These are phyloP conservation scores for Kickxella alabastrina DNA, from an alignment of 192 early-diverging fungal genomes.

Conservation along the genomic window DNA sequence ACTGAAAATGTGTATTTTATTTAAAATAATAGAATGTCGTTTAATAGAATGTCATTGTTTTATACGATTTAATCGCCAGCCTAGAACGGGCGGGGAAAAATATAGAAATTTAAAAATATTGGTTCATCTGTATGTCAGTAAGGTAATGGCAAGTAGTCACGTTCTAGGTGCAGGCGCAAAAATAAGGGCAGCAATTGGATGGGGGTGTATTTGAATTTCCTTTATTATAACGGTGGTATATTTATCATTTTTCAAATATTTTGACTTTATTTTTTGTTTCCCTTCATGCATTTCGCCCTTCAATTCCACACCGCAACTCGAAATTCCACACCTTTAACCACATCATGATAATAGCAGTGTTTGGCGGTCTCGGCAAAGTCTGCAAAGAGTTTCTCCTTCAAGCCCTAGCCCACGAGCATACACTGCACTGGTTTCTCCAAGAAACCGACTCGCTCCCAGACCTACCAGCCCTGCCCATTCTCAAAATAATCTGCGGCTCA, in stretches of 20 bases:
- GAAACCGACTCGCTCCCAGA: conserved; percentile 9
- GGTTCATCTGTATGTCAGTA: neutral
- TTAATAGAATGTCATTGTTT: no score
- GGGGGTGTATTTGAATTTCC: neutral
- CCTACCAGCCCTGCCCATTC: conserved; percentile 5
- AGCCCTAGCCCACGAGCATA: conserved; percentile 21
- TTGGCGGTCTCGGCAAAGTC: conserved; percentile 27
- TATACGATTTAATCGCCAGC: no score
- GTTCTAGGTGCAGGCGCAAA: no score
- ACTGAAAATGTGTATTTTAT: neutral
- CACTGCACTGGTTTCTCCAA: conserved; percentile 25
- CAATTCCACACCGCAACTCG: no score
- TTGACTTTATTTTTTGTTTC: neutral
- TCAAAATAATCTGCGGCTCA: conserved; percentile 19
- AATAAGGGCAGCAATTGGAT: no score
- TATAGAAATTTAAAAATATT: no score
- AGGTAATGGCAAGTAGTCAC: neutral
- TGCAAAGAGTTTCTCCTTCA: conserved; percentile 28
- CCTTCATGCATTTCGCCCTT: neutral
- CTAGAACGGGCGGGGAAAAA: no score
- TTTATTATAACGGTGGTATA: neutral
- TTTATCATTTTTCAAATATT: neutral
- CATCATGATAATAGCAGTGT: conserved; percentile 40
- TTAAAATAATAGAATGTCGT: no score
- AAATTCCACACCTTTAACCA: no score